Conservation (phyloP, 352 stramenopile genomes). For the Plasmopara muralis region DNA sequence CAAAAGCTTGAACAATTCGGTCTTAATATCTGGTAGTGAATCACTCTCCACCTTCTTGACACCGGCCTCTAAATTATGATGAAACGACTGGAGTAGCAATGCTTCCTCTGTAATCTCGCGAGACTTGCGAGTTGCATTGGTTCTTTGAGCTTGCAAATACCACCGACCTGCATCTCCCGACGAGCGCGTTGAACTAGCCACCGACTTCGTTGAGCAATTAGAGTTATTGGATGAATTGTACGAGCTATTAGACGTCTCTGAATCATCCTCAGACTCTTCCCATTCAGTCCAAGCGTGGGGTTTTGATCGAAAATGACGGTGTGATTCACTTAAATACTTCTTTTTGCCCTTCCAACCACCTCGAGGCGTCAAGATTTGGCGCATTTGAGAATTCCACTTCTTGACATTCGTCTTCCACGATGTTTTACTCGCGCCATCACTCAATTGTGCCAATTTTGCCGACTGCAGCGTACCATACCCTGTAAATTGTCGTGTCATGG, state of each 20-base stretch:
- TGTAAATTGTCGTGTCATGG: conserved; percentile 20
- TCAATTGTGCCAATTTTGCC: conserved; percentile 6
- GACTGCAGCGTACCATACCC: conserved; percentile 19
- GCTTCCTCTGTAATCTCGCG: conserved; percentile 27
- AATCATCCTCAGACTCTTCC: conserved; percentile 37
- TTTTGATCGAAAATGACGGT: conserved; percentile 6
- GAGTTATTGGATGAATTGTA: conserved; percentile 30
- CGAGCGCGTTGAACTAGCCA: conserved; percentile 15
- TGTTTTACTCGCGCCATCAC: conserved; percentile 13
- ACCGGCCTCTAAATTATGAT: conserved; percentile 14
- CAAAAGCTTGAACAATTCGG: conserved; percentile 27
- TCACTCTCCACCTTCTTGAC: conserved; percentile 19
- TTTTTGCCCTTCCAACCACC: conserved; percentile 20
- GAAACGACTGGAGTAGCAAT: conserved; percentile 31
- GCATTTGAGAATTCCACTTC: conserved; percentile 32
- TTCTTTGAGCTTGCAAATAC: conserved; percentile 5
- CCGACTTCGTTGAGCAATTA: conserved; percentile 6
- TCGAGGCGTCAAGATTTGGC: conserved; percentile 29
- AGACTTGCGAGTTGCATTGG: conserved; percentile 11
- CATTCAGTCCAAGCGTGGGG: conserved; percentile 4
- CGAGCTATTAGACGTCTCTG: conserved; percentile 34
- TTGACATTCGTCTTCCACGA: conserved; percentile 41
- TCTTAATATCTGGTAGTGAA: conserved; percentile 21
- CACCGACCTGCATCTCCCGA: conserved; percentile 14
- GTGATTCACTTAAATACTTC: conserved; percentile 16